These are phyloP conservation scores for Nasturtium officinale DNA, from an alignment of 345 rosid genomes.

Conservation along the genomic window DNA sequence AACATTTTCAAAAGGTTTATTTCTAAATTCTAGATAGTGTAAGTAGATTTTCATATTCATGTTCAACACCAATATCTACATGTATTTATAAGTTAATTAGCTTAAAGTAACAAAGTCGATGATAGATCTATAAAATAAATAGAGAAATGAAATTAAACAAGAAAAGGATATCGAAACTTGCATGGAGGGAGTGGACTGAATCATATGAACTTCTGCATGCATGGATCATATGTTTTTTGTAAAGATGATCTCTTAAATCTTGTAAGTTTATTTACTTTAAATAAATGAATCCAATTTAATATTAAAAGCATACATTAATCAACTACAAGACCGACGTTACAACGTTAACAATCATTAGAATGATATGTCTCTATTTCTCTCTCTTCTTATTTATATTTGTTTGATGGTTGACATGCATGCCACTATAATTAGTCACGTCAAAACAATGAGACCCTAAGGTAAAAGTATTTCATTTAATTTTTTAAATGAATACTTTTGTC, in stretches of 20 bases:
- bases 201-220: slow-evolving; percentile 42
- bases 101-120: neutral
- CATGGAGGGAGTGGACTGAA: slow-evolving; percentile 37
- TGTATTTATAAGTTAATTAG: neutral
- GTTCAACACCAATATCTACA: neutral
- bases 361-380: slow-evolving; percentile 8
- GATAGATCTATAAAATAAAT: neutral
- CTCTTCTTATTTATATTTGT: slow-evolving; percentile 23
- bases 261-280: slow-evolving; percentile 28
- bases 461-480: neutral
- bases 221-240: slow-evolving; percentile 35
- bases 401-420: slow-evolving; percentile 42
- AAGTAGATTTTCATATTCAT: neutral
- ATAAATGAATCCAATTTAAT: slow-evolving; percentile 4
- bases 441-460: slow-evolving; percentile 31
- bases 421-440: slow-evolving; percentile 43
- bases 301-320: slow-evolving; percentile 40
- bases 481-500: slow-evolving; percentile 7
- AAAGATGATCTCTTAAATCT: slow-evolving; percentile 34
- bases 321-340: slow-evolving; percentile 16
- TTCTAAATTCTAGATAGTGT: neutral
- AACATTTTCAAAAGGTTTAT: neutral
- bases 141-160: neutral
- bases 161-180: slow-evolving; percentile 32
- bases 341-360: slow-evolving; percentile 29